These are phyloP conservation scores for Trichoderma afroharzianum DNA, from an alignment of 2,329 filamentous ascomycete species.

Conservation along the genomic window DNA sequence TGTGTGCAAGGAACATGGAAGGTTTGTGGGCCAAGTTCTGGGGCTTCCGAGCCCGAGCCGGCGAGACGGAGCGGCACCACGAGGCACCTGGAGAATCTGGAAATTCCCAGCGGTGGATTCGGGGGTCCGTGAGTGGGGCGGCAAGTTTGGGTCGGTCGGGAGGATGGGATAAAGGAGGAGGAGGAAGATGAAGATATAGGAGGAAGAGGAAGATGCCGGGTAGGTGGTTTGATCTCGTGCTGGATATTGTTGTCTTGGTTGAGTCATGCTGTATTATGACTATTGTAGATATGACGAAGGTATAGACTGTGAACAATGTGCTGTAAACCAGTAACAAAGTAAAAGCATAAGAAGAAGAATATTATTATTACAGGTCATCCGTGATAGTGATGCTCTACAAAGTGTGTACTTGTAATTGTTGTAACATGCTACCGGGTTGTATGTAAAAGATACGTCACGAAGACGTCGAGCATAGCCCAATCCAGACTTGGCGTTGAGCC, in stretches of 20 bases:
- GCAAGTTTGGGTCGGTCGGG: background rate
- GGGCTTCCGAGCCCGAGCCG: slow-evolving; percentile 17
- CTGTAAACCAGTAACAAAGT: background rate
- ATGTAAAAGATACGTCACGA: background rate
- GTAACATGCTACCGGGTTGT: background rate
- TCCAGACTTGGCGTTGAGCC: background rate
- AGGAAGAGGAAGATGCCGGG: background rate
- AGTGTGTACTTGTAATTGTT: background rate
- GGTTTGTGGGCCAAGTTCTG: background rate
- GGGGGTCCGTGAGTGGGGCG: slow-evolving; percentile 13
- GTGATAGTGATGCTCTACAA: background rate
- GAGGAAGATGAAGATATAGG: background rate
- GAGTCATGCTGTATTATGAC: background rate
- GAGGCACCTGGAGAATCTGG: background rate
- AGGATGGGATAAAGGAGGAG: background rate
- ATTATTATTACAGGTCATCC: background rate
- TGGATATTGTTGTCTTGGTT: background rate
- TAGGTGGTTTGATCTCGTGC: background rate
- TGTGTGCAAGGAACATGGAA: background rate
- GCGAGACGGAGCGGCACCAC: slow-evolving; percentile 21
- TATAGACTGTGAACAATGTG: background rate
- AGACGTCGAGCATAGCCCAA: background rate
- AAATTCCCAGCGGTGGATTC: background rate
- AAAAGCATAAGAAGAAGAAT: background rate
- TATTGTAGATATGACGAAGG: background rate